Evolutionary conservation across 306 rosid genomes (phyloP), one percentile per base, ranked within the genome.

Genomic region (Malus asiatica): DNA sequence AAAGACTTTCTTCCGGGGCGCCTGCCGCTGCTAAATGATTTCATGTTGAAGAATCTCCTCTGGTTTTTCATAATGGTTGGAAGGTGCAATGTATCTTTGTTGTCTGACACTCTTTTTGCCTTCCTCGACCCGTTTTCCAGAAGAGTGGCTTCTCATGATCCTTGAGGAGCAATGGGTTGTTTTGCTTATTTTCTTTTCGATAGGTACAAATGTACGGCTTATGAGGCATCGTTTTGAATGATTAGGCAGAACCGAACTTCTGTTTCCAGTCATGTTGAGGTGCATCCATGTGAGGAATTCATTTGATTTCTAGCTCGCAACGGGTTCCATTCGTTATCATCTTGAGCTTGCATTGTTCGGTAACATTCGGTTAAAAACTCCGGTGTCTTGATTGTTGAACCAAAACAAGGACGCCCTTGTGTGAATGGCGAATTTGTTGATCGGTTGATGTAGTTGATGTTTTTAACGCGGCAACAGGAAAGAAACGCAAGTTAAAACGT

Each of bases 1-100:
- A 90, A 81, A 86, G 99, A 84, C 96, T 95, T 63, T 92, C 96
- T 46, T 92, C 96, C 20, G 74, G 86, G 81, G 5, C 53, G 5
- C 77, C 93, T 71, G 84, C 92, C 55, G 76, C 96, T 59, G 83
- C 91, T 72, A 85, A 92, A 74, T 95, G 87, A 94, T 75, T 71
- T 75, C 13, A 30, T 78, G 65, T 71, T 75, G 8, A 35, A 55
- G 66, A 27, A 27, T 71, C 74, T 75, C 67, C 45, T 65, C 13
- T 29, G 60, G 80, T 82, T 79, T 69, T 63, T 53, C 11, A 20
- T 45, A 22, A 32, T 59, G 46, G 38, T 19, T 60, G 23, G 71
- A 45, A 68, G 14, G 23, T 55, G 61, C 23, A 30, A 20, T 55
- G 35, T 57, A 27, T 66, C 45, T 74, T 69, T 74, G 60, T 18